Evolutionary conservation across 352 stramenopile species (phyloP).

Genomic region (Phytopythium chamaehyphon): DNA sequence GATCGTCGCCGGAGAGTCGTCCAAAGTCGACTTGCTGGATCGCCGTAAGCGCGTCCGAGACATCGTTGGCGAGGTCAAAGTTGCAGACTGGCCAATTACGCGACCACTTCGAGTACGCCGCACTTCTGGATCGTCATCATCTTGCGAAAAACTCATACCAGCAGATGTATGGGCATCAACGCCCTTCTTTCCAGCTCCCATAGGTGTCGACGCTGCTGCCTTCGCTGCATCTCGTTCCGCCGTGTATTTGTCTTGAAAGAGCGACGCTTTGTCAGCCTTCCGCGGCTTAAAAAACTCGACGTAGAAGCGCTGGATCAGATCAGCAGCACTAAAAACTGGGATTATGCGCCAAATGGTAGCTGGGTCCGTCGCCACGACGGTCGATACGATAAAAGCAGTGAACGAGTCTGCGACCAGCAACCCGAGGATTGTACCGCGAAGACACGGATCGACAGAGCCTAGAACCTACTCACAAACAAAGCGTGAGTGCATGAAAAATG

Average conservation of each 20-base stretch:
- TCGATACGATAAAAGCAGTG: conserved; percentile 84
- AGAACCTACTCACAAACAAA: conserved; percentile 44
- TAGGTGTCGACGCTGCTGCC: conserved; percentile 1
- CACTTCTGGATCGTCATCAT: neutral
- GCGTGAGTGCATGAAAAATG: too few relatives aligned
- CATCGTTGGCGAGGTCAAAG: conserved; percentile 1
- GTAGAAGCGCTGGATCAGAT: conserved; percentile 74
- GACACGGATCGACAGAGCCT: conserved; percentile 77
- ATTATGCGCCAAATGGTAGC: conserved; percentile 75
- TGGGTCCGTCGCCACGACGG: conserved; percentile 63
- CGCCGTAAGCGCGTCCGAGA: neutral
- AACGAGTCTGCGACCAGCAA: conserved; percentile 83
- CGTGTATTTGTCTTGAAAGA: conserved; percentile 73
- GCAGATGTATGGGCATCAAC: conserved; percentile 3
- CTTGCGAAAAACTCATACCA: neutral
- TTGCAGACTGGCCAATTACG: conserved; percentile 10
- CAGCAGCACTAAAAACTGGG: conserved; percentile 73
- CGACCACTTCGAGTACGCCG: conserved; percentile 35
- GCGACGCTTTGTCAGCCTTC: conserved; percentile 48
- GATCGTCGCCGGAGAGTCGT: neutral
- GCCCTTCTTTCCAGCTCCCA: conserved; percentile 4
- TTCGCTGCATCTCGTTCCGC: conserved; percentile 15
- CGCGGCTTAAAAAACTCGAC: conserved; percentile 69
- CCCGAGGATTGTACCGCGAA: conserved; percentile 79
- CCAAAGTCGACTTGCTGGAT: neutral